Evolutionary conservation across 495 filamentous ascomycete species (phyloP).

Genomic region (Astrocystis sublimbata): DNA sequence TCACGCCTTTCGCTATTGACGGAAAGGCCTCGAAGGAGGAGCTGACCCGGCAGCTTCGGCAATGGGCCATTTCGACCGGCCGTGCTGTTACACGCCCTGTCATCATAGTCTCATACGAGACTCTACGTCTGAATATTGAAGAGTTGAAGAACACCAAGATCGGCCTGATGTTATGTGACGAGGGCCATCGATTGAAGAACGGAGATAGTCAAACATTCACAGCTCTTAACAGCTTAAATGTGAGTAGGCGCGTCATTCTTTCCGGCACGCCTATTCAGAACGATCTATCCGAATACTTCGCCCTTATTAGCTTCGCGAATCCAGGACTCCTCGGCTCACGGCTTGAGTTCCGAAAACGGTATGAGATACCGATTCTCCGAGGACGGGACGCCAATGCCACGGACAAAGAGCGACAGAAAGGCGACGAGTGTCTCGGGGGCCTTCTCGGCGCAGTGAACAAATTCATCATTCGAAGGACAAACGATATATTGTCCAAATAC

Average conservation of each 20-base stretch:
- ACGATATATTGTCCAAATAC: slow-evolving; percentile 98
- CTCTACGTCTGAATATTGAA: slow-evolving; percentile 86
- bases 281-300: slow-evolving; percentile 95
- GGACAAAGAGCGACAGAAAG: slow-evolving; percentile 77
- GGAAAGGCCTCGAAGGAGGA: slow-evolving; percentile 96
- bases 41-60: slow-evolving; percentile 80
- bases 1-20: slow-evolving; percentile 94
- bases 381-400: slow-evolving; percentile 90
- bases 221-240: slow-evolving; percentile 85
- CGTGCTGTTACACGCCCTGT: slow-evolving; percentile 89
- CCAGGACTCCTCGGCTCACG: slow-evolving; percentile 87
- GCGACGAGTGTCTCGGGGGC: slow-evolving; percentile 80
- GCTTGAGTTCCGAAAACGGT: slow-evolving; percentile 91
- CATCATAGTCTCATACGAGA: slow-evolving; percentile 99
- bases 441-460: slow-evolving; percentile 89
- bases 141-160: slow-evolving; percentile 84
- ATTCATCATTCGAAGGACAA: slow-evolving; percentile 97
- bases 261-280: slow-evolving; percentile 98
- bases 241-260: slow-evolving; percentile 87
- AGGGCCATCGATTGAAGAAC: slow-evolving; percentile 98
- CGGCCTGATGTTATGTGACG: slow-evolving; percentile 94
- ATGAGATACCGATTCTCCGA: slow-evolving; percentile 87
- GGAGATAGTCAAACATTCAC: slow-evolving; percentile 93
- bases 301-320: slow-evolving; percentile 95
- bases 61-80: slow-evolving; percentile 90